These are phyloP conservation scores for Ophiosphaerella korrae DNA, from an alignment of 2,329 filamentous ascomycete species.

Conservation along the genomic window DNA sequence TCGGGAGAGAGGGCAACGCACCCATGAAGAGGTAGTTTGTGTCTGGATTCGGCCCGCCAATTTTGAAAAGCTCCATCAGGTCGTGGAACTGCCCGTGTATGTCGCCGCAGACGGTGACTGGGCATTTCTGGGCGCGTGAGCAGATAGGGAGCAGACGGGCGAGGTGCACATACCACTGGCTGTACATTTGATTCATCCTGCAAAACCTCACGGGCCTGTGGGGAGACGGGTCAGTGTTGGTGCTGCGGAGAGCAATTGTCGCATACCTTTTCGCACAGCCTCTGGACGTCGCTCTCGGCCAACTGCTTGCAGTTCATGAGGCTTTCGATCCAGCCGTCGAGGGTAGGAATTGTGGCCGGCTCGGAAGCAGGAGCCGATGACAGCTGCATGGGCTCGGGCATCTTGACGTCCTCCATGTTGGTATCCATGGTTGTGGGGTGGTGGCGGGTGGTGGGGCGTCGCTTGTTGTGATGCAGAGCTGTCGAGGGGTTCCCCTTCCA, in stretches of 20 bases:
- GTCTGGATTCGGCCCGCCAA: conserved; percentile 95
- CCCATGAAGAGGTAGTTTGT: conserved; percentile 99
- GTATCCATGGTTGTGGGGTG: conserved; percentile 76
- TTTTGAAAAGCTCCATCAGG: conserved; percentile 99
- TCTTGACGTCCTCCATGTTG: conserved; percentile 98
- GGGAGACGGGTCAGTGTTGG: background rate
- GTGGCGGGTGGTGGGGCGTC: conserved; percentile 28
- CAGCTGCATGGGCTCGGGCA: conserved; percentile 77
- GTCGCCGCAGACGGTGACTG: conserved; percentile 97
- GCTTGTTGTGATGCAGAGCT: conserved; percentile 36
- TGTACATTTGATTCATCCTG: conserved; percentile 99
- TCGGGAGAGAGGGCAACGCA: conserved; percentile 42
- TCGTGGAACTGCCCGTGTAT: conserved; percentile 99
- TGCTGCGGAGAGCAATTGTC: conserved; percentile 1
- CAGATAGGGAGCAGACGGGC: background rate
- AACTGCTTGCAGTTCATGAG: conserved; percentile 99
- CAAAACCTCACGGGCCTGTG: conserved; percentile 88
- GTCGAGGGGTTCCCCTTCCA: conserved; percentile 45
- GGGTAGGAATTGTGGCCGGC: conserved; percentile 85
- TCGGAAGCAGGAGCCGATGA: conserved; percentile 72
- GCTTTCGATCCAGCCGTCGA: conserved; percentile 98
- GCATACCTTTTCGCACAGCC: conserved; percentile 91
- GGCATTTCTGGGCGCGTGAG: conserved; percentile 72
- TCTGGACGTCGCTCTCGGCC: conserved; percentile 89
- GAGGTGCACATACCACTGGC: conserved; percentile 75